Conservation (phyloP, 306 rosid species). For the Cucumis melo region DNA sequence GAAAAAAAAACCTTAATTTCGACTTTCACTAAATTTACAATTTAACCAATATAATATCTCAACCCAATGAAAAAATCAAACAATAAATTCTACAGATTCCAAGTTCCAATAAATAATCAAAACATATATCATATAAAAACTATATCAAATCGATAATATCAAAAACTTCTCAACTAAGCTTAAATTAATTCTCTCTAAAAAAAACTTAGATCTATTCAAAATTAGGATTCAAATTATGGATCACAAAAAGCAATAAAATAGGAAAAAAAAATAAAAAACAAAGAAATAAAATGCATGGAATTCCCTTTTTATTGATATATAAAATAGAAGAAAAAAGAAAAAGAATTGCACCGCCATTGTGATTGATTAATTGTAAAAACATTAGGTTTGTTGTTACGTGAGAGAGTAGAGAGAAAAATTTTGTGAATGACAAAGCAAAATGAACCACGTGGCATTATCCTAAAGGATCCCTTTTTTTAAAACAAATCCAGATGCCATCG, state of each 20-base stretch:
- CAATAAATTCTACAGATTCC: not conserved
- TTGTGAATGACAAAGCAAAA: not conserved
- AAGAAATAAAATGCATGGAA: not conserved
- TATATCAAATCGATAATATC: not conserved
- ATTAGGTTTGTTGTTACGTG: slow-evolving; percentile 7
- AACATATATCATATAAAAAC: not conserved
- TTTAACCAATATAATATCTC: too few species aligned
- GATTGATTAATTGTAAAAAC: not conserved
- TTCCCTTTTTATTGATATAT: not conserved
- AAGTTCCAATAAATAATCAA: not conserved
- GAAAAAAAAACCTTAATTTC: too few species aligned
- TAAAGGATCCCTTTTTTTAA: not conserved
- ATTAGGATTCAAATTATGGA: too few species aligned
- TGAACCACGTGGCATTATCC: not conserved
- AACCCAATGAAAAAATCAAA: not conserved
- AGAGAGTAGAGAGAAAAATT: not conserved
- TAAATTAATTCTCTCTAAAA: not conserved
- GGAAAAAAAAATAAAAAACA: not conserved
- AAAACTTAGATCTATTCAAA: too few species aligned
- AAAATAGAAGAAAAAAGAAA: not conserved
- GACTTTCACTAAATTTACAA: too few species aligned
- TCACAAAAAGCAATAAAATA: not conserved
- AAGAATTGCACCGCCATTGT: not conserved
- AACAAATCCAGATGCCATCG: not conserved
- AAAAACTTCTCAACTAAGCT: not conserved